Conservation (phyloP, 306 rosid genomes). For the Fragaria iinumae region DNA sequence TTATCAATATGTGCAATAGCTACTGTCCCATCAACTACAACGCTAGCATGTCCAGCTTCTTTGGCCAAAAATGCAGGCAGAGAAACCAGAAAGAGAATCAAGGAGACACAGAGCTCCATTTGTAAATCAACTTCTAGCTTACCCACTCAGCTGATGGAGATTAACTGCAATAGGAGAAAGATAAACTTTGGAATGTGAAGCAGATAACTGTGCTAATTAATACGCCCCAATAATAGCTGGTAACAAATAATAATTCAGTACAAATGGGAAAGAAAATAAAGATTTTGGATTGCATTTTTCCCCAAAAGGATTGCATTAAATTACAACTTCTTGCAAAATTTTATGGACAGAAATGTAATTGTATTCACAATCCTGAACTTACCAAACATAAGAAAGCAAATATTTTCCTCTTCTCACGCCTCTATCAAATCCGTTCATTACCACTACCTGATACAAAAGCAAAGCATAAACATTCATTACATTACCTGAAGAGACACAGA, state of each 20-base stretch:
- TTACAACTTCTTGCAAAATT: neutral
- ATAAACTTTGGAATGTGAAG: constrained; percentile 19
- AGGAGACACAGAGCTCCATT: constrained; percentile 54
- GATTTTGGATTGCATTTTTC: neutral
- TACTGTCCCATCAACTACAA: constrained; percentile 56
- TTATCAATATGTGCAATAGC: constrained; percentile 59
- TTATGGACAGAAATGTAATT: neutral
- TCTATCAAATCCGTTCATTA: neutral
- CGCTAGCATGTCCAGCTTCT: constrained; percentile 36
- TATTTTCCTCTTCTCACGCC: neutral
- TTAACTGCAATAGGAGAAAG: constrained; percentile 33
- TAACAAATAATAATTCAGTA: neutral
- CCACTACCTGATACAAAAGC: no score
- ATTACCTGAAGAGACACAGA: neutral
- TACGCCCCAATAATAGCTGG: constrained; percentile 16
- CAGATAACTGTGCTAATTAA: neutral
- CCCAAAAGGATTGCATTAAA: neutral
- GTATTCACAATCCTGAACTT: neutral
- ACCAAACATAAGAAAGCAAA: neutral
- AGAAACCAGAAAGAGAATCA: constrained; percentile 52
- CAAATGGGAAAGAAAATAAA: constrained; percentile 9
- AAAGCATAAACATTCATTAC: neutral
- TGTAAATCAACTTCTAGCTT: constrained; percentile 24
- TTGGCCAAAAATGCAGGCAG: constrained; percentile 47
- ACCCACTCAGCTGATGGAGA: constrained; percentile 33